Evolutionary conservation across 805 yeast genomes (phyloP), one percentile per base, ranked within the genome.

Genomic region (Jamesozyma jinghongensis): DNA sequence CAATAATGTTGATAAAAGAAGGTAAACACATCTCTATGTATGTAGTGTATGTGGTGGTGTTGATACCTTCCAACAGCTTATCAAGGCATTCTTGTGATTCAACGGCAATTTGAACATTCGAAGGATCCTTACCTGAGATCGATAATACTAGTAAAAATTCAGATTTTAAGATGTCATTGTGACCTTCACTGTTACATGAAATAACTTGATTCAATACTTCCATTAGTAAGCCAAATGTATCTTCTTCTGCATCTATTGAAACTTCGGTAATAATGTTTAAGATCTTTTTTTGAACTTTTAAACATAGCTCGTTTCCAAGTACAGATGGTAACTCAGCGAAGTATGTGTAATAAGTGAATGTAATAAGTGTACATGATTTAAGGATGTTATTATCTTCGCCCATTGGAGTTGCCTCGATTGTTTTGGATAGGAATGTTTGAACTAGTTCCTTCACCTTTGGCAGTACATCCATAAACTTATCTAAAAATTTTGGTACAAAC

Each of bases 51-150:
- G 67, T 69, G 1, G 62, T 61, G 2, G 61, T 42, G 3, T 71
- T 61, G 8, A 81, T 61, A 18, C 63, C 67, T 3, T 61, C 63
- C n/a, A 86, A 62, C 19, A 87, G 60, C 25, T 70, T 73, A 19
- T 73, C 75, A 27, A 88, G 63, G 45, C 86, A 78, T 36, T 84
- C 94, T 27, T 77, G 68, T 1, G 87, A 70, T 42, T 81, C 85
- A 0, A 77, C 66, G 3, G 73, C 73, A 17, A 84, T 66, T 47
- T 84, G 85, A 32, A 85, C 66, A 52, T 87, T 85, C 0, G 87
- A 71, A 0, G 92, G 74, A 53, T 85, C 90, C 48, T 77, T 79
- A 40, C 76, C 74, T 0, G 90, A 80, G 13, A 85, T 70, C 5
- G 70, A 62, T 45, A 85, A 70, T 4, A 87, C 67, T 40, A 86